These are phyloP conservation scores for Alternaria novae-zelandiae DNA, from an alignment of 2,329 filamentous ascomycete species.

Conservation along the genomic window DNA sequence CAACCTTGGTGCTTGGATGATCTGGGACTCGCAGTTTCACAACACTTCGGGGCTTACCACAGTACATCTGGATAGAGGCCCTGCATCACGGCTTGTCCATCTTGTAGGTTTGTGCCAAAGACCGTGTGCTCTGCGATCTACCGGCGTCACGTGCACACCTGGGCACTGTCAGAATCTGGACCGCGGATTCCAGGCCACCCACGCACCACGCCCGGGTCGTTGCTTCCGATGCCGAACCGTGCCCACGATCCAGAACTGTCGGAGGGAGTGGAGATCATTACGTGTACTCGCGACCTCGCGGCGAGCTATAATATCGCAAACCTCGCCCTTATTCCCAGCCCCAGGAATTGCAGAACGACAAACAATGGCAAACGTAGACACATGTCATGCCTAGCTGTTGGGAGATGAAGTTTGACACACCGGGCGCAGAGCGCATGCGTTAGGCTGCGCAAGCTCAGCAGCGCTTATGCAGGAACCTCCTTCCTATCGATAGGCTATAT, in stretches of 20 bases:
- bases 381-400: not conserved
- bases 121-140: not conserved
- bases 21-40: not conserved
- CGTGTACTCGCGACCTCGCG: conserved; percentile 4
- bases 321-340: not conserved
- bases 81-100: not conserved
- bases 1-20: not conserved
- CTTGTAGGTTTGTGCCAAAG: not conserved
- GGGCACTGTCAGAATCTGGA: not conserved
- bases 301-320: not conserved
- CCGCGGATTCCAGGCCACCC: not conserved
- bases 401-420: conserved; percentile 2
- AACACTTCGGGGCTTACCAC: not conserved
- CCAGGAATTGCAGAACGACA: not conserved
- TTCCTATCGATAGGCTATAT: conserved; percentile 21
- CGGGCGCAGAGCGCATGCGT: not conserved
- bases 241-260: not conserved
- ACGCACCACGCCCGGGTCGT: not conserved
- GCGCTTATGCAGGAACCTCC: conserved; percentile 22
- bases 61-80: not conserved
- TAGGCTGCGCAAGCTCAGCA: conserved; percentile 11
- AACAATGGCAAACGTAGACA: not conserved
- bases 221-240: not conserved
- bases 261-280: conserved; percentile 8
- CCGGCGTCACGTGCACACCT: not conserved